Evolutionary conservation across 1,284 basidiomycete species (phyloP).

Genomic region (Boletus smithii): DNA sequence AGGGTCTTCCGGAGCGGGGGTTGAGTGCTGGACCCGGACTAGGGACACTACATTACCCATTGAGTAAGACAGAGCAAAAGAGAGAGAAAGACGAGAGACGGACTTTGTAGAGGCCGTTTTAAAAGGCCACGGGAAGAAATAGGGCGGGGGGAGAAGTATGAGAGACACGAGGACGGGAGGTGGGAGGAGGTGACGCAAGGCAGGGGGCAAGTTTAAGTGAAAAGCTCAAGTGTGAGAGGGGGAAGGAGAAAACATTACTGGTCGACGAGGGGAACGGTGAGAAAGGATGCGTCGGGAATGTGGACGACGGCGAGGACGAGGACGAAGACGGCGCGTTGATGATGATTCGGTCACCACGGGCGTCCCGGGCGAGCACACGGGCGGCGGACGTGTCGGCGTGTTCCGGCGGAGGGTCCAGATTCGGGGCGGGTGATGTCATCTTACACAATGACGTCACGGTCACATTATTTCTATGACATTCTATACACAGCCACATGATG

Average conservation of each 20-base stretch:
- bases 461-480: slow-evolving; percentile 2
- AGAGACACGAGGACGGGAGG: too few relatives aligned
- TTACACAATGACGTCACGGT: slow-evolving; percentile 29
- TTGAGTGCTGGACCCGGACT: slow-evolving; percentile 34
- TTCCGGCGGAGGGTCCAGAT: slow-evolving; percentile 33
- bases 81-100: slow-evolving; percentile 10
- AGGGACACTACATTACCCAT: slow-evolving; percentile 37
- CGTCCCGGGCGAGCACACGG: slow-evolving; percentile 12
- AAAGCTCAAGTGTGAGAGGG: too few relatives aligned
- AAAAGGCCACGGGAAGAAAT: too few relatives aligned
- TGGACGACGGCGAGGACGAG: slow-evolving; percentile 20
- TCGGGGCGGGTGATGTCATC: slow-evolving; percentile 28
- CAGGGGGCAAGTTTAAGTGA: too few relatives aligned
- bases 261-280: too few relatives aligned
- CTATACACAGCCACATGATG: slow-evolving; percentile 16
- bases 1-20: slow-evolving; percentile 15
- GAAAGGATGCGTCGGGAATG: slow-evolving; percentile 22
- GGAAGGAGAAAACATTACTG: too few relatives aligned
- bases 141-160: too few relatives aligned
- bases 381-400: slow-evolving; percentile 25
- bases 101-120: slow-evolving; percentile 31
- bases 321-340: too few relatives aligned
- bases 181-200: slow-evolving; percentile 24
- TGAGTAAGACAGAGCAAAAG: slow-evolving; percentile 9
- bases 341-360: slow-evolving; percentile 23